Percentiles rank a stretch among this genome's conserved stretches.
Evolutionary conservation across 371 early-diverging fungal species (phyloP).

Genomic region (Mortierella sp.): DNA sequence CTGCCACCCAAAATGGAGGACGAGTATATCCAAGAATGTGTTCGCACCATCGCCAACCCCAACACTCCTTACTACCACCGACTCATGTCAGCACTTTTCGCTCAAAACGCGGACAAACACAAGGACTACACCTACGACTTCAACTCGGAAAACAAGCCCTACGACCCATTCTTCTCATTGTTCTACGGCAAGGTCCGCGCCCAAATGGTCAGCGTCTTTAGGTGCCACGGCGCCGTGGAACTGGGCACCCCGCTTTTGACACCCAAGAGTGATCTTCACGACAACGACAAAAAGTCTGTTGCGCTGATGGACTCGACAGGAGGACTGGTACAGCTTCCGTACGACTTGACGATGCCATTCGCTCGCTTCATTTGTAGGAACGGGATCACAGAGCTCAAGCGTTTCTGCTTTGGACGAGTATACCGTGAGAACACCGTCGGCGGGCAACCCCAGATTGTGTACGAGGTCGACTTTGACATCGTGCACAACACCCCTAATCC

Average conservation of each 20-base stretch:
- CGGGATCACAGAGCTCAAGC: conserved; percentile 82
- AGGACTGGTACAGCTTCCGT: conserved; percentile 88
- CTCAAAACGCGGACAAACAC: conserved; percentile 82
- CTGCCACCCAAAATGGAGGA: conserved; percentile 92
- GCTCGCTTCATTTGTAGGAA: conserved; percentile 86
- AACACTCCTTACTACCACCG: conserved; percentile 89
- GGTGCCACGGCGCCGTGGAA: conserved; percentile 90
- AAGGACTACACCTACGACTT: conserved; percentile 94
- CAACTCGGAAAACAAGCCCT: conserved; percentile 67
- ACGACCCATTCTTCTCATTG: conserved; percentile 74
- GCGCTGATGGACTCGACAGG: conserved; percentile 88
- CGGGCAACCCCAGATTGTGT: conserved; percentile 85
- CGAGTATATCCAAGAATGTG: conserved; percentile 92
- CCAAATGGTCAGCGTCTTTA: conserved; percentile 84
- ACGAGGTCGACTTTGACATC: conserved; percentile 94
- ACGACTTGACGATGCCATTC: conserved; percentile 94
- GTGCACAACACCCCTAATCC: conserved; percentile 76
- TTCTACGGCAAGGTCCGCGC: conserved; percentile 82
- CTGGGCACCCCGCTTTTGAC: conserved; percentile 87
- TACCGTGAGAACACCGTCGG: conserved; percentile 82
- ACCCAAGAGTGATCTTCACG: conserved; percentile 83
- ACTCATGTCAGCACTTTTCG: conserved; percentile 88
- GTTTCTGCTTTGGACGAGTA: conserved; percentile 89
- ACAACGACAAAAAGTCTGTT: conserved; percentile 80
- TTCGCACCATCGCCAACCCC: conserved; percentile 91